Evolutionary conservation across 495 filamentous ascomycete species (phyloP).

Genomic region (Bacidia gigantensis): DNA sequence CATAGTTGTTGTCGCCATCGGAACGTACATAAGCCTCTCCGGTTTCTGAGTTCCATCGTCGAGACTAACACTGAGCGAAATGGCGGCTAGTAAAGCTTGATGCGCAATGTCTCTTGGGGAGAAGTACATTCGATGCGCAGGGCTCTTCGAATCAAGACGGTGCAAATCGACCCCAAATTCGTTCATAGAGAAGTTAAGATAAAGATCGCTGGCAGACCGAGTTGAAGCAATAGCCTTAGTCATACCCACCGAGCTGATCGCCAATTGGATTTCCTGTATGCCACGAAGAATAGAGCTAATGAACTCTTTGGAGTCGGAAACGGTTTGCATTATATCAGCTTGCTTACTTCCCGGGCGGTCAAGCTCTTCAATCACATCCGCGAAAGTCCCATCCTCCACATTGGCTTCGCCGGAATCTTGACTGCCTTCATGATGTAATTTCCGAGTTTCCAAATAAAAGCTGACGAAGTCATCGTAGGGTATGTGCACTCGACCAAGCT

Average conservation of each 20-base stretch:
- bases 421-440: conserved; percentile 25
- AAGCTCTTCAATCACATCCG: conserved; percentile 66
- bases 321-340: conserved; percentile 64
- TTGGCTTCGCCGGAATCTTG: conserved; percentile 27
- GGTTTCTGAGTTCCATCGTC: conserved; percentile 76
- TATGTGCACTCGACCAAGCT: conserved; percentile 77
- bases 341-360: conserved; percentile 59
- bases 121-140: conserved; percentile 98
- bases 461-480: conserved; percentile 72
- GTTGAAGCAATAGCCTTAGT: conserved; percentile 59
- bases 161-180: conserved; percentile 90
- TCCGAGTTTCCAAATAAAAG: conserved; percentile 33
- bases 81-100: conserved; percentile 81
- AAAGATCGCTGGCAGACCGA: conserved; percentile 51
- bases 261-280: conserved; percentile 92
- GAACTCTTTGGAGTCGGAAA: conserved; percentile 89
- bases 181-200: conserved; percentile 82
- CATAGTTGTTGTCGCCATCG: conserved; percentile 94
- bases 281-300: conserved; percentile 78
- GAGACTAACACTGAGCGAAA: conserved; percentile 81
- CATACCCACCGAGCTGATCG: conserved; percentile 80
- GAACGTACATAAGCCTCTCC: conserved; percentile 81
- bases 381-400: conserved; percentile 48
- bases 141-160: conserved; percentile 82
- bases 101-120: conserved; percentile 84